Conservation (phyloP, 768 basidiomycete genomes). For the Suillus ampliporus region DNA sequence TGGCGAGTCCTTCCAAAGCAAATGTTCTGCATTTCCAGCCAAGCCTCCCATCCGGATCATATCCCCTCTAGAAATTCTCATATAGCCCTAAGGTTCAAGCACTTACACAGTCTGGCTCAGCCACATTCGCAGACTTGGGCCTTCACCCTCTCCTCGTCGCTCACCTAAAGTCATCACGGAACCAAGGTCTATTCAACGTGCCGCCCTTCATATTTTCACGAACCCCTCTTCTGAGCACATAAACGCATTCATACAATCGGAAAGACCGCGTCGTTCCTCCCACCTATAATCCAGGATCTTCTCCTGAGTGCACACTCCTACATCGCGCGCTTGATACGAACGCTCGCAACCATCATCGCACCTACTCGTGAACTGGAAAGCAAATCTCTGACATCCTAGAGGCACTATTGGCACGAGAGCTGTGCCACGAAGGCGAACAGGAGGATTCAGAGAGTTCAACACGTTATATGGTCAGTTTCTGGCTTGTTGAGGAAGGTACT, state of each 20-base stretch:
- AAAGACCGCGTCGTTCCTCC: constrained; percentile 91
- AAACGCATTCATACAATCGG: constrained; percentile 84
- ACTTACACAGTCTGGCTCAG: constrained; percentile 78
- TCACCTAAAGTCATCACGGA: constrained; percentile 78
- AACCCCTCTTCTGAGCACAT: constrained; percentile 41
- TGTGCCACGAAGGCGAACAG: too few relatives aligned
- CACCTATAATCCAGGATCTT: constrained; percentile 90
- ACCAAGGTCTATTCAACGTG: constrained; percentile 90
- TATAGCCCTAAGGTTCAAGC: too few relatives aligned
- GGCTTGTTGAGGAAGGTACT: too few relatives aligned
- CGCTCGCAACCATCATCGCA: constrained; percentile 91
- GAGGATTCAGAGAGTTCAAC: too few relatives aligned
- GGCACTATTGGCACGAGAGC: too few relatives aligned
- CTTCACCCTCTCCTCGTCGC: constrained; percentile 79
- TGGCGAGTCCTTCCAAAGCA: constrained; percentile 12
- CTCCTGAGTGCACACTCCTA: constrained; percentile 87
- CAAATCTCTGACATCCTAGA: constrained; percentile 98
- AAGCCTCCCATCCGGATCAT: constrained; percentile 64
- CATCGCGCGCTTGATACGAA: constrained; percentile 93
- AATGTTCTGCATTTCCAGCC: constrained; percentile 25
- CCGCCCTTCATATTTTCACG: constrained; percentile 68
- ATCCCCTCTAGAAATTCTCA: constrained; percentile 61
- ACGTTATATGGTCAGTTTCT: too few relatives aligned
- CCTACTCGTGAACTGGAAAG: constrained; percentile 93
- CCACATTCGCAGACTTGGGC: constrained; percentile 82